Percentiles rank a stretch among this genome's conserved stretches.
Conservation (phyloP, 257 asterid species). For the Capsicum chinense region DNA sequence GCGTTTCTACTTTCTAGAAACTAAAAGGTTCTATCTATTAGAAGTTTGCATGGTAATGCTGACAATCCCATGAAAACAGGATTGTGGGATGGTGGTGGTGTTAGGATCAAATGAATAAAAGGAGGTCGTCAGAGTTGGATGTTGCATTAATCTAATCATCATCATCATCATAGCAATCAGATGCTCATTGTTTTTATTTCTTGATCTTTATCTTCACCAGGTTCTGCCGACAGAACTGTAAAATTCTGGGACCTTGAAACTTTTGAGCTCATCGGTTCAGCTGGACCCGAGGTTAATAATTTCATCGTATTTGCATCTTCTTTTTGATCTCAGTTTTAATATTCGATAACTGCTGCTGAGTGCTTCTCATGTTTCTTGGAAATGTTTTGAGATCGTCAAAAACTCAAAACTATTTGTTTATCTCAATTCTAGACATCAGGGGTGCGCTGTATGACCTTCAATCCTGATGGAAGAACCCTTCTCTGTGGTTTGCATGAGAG, state of each 20-base stretch:
- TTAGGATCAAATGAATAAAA: conserved; percentile 24
- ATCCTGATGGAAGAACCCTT: conserved; percentile 97
- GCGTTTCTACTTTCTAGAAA: neutral
- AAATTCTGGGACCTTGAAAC: conserved; percentile 99
- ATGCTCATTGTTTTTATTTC: conserved; percentile 2
- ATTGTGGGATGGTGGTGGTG: conserved; percentile 27
- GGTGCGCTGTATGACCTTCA: conserved; percentile 95
- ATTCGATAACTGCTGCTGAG: neutral
- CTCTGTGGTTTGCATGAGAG: conserved; percentile 97
- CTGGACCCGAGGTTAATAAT: conserved; percentile 87
- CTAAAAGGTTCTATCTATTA: conserved; percentile 13
- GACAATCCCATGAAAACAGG: conserved; percentile 15
- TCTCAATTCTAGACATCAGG: conserved; percentile 75
- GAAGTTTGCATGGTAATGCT: conserved; percentile 13
- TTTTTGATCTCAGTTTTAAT: neutral
- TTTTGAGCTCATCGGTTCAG: conserved; percentile 93
- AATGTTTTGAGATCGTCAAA: conserved; percentile 31
- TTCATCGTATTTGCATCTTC: conserved; percentile 27
- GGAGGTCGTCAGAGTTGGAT: conserved; percentile 15
- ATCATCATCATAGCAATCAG: neutral
- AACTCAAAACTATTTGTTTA: conserved; percentile 35
- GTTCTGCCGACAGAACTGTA: conserved; percentile 95
- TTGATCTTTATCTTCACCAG: conserved; percentile 50
- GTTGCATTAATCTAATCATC: conserved; percentile 19
- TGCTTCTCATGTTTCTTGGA: conserved; percentile 8